Conservation (phyloP, 2,329 filamentous ascomycete genomes). For the Trichocomaceae sp. region DNA sequence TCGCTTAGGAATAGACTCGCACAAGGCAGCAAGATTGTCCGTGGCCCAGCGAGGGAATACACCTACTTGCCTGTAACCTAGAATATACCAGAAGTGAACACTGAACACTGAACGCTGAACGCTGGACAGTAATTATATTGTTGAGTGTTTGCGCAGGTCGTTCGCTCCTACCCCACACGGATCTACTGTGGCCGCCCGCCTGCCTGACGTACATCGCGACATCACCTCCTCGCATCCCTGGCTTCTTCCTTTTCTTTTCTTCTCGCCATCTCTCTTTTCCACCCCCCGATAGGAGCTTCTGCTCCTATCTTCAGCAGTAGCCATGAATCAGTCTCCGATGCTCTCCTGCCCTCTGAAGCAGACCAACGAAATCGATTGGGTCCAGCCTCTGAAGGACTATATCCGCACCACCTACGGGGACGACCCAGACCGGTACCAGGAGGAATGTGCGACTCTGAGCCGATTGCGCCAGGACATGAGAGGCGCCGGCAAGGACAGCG, state of each 20-base stretch:
- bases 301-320: constrained; percentile 30
- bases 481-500: constrained; percentile 93
- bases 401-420: constrained; percentile 93
- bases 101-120: too few species aligned
- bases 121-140: too few species aligned
- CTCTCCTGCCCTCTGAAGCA: constrained; percentile 84
- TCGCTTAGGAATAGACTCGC: neutral
- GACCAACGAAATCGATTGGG: constrained; percentile 98
- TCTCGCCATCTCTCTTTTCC: neutral
- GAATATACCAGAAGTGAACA: too few species aligned
- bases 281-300: constrained; percentile 30
- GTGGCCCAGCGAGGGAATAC: too few species aligned
- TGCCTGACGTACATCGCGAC: constrained; percentile 5
- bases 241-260: neutral
- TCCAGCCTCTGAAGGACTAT: constrained; percentile 83
- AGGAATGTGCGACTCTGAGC: constrained; percentile 93
- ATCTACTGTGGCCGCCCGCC: too few species aligned
- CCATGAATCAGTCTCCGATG: constrained; percentile 85
- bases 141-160: too few species aligned
- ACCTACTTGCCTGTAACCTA: too few species aligned
- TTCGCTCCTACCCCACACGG: too few species aligned
- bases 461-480: constrained; percentile 96
- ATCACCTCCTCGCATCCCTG: neutral
- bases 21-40: too few species aligned
- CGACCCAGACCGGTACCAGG: constrained; percentile 88